These are phyloP conservation scores for Chaetomiaceae sp. DNA, from an alignment of 2,329 filamentous ascomycete genomes.

Conservation along the genomic window DNA sequence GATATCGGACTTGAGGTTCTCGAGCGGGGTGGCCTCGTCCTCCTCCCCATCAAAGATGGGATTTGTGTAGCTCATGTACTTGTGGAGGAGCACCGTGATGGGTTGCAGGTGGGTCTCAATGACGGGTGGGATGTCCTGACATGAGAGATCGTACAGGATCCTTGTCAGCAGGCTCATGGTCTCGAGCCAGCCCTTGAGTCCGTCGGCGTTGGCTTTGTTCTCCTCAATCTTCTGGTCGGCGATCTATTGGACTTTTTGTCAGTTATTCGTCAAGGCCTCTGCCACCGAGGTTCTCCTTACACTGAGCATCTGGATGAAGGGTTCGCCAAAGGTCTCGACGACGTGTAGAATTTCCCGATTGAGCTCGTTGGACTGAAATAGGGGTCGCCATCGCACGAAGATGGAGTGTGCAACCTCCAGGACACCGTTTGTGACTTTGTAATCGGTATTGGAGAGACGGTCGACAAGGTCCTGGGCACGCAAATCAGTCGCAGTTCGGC, in stretches of 20 bases:
- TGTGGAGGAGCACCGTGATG: slow-evolving; percentile 78
- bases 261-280: background rate
- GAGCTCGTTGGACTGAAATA: slow-evolving; percentile 88
- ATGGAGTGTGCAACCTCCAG: slow-evolving; percentile 97
- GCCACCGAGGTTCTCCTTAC: slow-evolving; percentile 40
- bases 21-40: slow-evolving; percentile 83
- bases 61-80: slow-evolving; percentile 89
- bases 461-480: slow-evolving; percentile 71
- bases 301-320: slow-evolving; percentile 76
- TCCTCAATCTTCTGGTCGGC: slow-evolving; percentile 69
- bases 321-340: slow-evolving; percentile 73
- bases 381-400: slow-evolving; percentile 89
- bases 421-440: slow-evolving; percentile 85
- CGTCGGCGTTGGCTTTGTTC: slow-evolving; percentile 69
- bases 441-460: slow-evolving; percentile 75
- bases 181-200: slow-evolving; percentile 72
- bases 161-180: slow-evolving; percentile 86
- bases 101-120: slow-evolving; percentile 83
- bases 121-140: slow-evolving; percentile 88
- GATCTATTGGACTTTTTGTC: slow-evolving; percentile 40
- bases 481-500: background rate
- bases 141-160: slow-evolving; percentile 94
- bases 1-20: slow-evolving; percentile 87
- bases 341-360: slow-evolving; percentile 98
- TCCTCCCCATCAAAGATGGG: slow-evolving; percentile 77